Conservation (phyloP, 1,139 yeast genomes). For the Suhomyces ambrosiae region DNA sequence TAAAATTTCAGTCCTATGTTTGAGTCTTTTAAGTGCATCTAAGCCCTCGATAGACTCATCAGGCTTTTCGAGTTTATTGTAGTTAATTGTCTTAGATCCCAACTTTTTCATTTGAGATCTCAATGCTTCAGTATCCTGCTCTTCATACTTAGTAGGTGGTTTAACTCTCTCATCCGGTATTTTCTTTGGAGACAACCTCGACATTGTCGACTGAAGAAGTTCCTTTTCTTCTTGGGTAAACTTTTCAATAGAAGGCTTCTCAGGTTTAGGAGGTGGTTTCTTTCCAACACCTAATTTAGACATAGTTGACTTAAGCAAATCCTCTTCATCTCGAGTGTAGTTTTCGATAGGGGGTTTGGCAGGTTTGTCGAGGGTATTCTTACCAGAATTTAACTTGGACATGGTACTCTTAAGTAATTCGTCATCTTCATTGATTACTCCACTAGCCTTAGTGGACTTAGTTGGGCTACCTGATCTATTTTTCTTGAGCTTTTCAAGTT, state of each 20-base stretch:
- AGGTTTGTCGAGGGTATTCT: constrained; percentile 19
- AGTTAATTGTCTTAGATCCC: constrained; percentile 14
- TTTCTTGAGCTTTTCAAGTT: constrained; percentile 14
- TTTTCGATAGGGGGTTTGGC: constrained; percentile 19
- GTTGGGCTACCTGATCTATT: constrained; percentile 10
- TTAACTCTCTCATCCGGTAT: constrained; percentile 14
- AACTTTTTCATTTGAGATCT: constrained; percentile 26
- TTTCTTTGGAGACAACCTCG: constrained; percentile 17
- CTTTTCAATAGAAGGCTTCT: constrained; percentile 19
- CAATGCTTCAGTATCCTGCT: constrained; percentile 27
- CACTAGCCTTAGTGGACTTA: constrained; percentile 10
- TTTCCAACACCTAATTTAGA: constrained; percentile 14
- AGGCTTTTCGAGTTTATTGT: constrained; percentile 13
- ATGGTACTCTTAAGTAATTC: constrained; percentile 18
- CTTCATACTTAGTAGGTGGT: constrained; percentile 23
- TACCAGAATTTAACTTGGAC: constrained; percentile 15
- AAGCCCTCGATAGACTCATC: constrained; percentile 20
- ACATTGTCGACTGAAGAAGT: constrained; percentile 17
- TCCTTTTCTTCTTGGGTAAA: constrained; percentile 18
- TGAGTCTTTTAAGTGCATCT: constrained; percentile 20
- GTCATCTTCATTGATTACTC: constrained; percentile 12
- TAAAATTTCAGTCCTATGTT: constrained; percentile 4
- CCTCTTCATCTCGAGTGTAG: constrained; percentile 17
- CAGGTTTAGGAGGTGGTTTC: constrained; percentile 20
- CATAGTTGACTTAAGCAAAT: constrained; percentile 18